Base-by-base conservation (phyloP, 2,329 filamentous ascomycete species). In the Sarocladium oryzae region DNA sequence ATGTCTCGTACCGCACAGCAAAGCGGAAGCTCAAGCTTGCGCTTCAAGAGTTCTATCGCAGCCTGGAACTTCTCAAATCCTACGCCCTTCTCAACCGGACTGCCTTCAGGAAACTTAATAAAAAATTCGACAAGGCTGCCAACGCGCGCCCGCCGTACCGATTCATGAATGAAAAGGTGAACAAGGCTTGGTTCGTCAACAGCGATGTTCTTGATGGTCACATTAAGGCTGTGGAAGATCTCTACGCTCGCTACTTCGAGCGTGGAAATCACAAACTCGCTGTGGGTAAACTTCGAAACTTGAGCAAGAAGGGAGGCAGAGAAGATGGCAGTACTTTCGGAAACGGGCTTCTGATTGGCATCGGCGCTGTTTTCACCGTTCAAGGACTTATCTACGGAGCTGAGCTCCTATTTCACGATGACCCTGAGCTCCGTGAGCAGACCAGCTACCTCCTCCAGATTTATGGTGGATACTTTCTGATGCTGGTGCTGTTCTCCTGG, bases 41-140 rank as follows among this genome's bases (percentile, higher is more conserved):
- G 0, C 69, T 97, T 48, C 88, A 95, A 61, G 93, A 97, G 65
- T 96, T 90, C 65, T 97, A 99, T 65, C 85, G 92, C 18, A 86
- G 88, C 1, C 76, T 99, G 13, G 93, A 99, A 64, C 73, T 97
- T 41, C 77, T 99, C 53, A 97, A 96, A 69, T 88, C 89, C 0
- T 99, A 95, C 61, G 86, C 90, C 1, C 72, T 95, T 20, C 75
- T 96, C 13, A 99, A 99, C 66, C 81, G 89, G 46, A 96, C 89
- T 0, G 93, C 90, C 0, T 97, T 97, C 63, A 85, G 91, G 28
- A 99, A 99, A 67, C 89, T 99, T 63, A 96, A 95, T 70, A 99
- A 99, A 68, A 99, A 99, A 69, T 97, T 95, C 65, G 91, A 97
- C 75, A 99, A 97, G 70, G 82, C 86, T 2, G 82, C 90, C 52